Percentiles rank a stretch among this genome's conserved stretches.
phyloP scores from a whole-genome alignment of 2,329 filamentous ascomycete genomes.

The Byssothecium circinans region DNA sequence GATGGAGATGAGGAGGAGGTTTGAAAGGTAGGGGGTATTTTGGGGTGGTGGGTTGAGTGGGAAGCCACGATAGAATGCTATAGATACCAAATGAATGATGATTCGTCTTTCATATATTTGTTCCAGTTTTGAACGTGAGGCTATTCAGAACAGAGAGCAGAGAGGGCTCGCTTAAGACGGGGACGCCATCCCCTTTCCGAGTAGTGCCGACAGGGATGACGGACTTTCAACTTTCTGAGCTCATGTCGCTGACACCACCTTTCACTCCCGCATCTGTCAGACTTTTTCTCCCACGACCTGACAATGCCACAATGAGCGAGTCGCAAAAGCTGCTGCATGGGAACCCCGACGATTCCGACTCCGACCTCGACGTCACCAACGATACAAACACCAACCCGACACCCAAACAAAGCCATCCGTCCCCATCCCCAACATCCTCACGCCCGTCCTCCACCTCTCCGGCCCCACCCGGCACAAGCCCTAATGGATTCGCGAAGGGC shows the following conservation, averaged over 20 bases:
- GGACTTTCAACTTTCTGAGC: not conserved
- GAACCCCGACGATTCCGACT: constrained; percentile 25
- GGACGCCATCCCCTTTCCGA: no score
- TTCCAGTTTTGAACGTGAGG: no score
- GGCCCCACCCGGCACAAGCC: constrained; percentile 21
- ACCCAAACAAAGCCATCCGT: constrained; percentile 11
- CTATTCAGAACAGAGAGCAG: no score
- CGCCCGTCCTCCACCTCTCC: constrained; percentile 34
- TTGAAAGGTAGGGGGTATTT: no score
- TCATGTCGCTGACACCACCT: constrained; percentile 1
- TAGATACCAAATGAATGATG: no score
- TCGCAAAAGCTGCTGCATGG: constrained; percentile 43
- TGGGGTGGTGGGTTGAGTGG: no score
- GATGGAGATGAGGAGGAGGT: no score
- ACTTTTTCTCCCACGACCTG: constrained; percentile 1
- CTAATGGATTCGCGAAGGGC: constrained; percentile 17
- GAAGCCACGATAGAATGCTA: no score
- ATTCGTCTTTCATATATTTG: no score
- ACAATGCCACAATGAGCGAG: constrained; percentile 45
- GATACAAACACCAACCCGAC: not conserved
- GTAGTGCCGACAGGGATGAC: no score
- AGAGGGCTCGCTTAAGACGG: no score
- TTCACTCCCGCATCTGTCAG: not conserved
- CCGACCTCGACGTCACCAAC: constrained; percentile 10
- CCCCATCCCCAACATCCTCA: constrained; percentile 31